A percentile compares a stretch with the other conserved stretches of the same genome.
These are phyloP conservation scores for Penicillium psychrosexuale DNA, from an alignment of 2,329 filamentous ascomycete genomes.

Conservation along the genomic window DNA sequence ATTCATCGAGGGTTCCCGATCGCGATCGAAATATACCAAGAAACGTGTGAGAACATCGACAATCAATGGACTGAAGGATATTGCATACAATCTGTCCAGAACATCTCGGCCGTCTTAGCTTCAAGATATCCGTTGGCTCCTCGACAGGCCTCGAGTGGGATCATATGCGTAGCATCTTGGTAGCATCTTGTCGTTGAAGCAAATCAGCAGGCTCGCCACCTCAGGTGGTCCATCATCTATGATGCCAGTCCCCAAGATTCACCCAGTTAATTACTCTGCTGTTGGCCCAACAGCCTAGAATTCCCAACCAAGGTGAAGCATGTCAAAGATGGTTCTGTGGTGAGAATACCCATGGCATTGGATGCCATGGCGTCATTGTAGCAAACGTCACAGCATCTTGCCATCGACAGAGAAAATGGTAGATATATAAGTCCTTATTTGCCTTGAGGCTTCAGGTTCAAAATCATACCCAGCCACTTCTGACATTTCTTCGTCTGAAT, in stretches of 20 bases:
- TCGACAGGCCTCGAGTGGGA: neutral
- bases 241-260: neutral
- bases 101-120: neutral
- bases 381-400: constrained; percentile 17
- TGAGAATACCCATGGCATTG: constrained; percentile 8
- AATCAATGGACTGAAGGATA: neutral
- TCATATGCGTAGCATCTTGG: neutral
- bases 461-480: neutral
- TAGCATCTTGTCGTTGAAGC: neutral
- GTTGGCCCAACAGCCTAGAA: neutral
- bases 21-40: neutral
- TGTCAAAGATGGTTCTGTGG: constrained; percentile 1
- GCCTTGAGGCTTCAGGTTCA: neutral
- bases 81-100: neutral
- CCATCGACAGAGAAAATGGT: neutral
- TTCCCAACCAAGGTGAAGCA: neutral
- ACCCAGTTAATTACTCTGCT: neutral
- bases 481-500: neutral
- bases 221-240: neutral
- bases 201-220: constrained; percentile 1
- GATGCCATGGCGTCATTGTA: constrained; percentile 20
- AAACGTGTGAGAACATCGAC: too few species aligned
- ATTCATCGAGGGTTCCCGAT: neutral
- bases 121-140: neutral
- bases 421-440: constrained; percentile 4